Base-by-base conservation (phyloP, 495 filamentous ascomycete species). In the Aspergillus bridgeri region DNA sequence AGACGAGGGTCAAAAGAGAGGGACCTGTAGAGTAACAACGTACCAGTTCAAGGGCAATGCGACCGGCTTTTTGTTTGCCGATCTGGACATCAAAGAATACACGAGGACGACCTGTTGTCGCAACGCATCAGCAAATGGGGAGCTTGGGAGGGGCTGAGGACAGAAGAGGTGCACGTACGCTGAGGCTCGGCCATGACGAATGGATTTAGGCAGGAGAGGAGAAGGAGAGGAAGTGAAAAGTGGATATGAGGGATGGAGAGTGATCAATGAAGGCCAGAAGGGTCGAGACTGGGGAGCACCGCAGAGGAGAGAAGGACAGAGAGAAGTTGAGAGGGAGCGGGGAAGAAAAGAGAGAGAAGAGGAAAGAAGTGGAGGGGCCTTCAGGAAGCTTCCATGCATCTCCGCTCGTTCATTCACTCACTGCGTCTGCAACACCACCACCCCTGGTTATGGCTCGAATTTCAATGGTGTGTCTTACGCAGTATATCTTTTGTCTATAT, bases 31-130 rank as follows among this genome's bases (percentile, higher is more conserved):
- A 13, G 15, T 2, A 15, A 56, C 45, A 57, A 67, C 86, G 70
- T 71, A 89, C 86, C 65, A 97, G 79, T 81, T 96, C 92, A 60
- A 96, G 88, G 42, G 74, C 80, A 69, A 97, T 75, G 54, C 92
- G 88, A 42, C 90, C 91, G 46, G 84, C 79, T 42, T 82, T 78
- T 63, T 85, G 80, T 18, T 80, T 76, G 57, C 87, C 90, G 64
- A 96, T 89, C 59, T 87, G 80, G 66, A 97, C 86, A 77, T 96
- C 91, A 71, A 97, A 92, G 77, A 87, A 96, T 73, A 92, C 90
- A 57, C 89, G 83, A 72, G 83, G 82, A 63, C 89, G 87, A 57
- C 69, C 76, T 77, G 50, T 46, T 48, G 51, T 53, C 46, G 46
- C 25, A 52, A 20, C 53, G 46, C 42, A 62, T 75, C 44, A 66